Evolutionary conservation across 2,329 filamentous ascomycete genomes (phyloP), one percentile per base, ranked within the genome.

Genomic region (Stemphylium vesicarium): DNA sequence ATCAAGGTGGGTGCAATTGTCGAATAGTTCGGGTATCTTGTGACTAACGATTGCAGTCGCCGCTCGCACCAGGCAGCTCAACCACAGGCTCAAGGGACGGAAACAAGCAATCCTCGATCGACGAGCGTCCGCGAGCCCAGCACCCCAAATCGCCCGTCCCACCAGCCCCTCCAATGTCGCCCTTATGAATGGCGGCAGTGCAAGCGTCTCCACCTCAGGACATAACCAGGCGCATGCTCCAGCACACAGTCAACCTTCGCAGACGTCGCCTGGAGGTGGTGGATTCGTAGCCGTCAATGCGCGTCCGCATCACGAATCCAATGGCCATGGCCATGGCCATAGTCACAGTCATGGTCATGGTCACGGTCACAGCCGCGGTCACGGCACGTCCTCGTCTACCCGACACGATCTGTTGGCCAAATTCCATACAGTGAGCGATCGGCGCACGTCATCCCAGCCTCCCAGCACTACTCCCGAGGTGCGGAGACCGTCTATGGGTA

Each of bases 61-160:
- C 59, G 87, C 86, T 41, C 81, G 87, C 61, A 88, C 91, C 11
- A 84, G 91, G 35, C 90, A 94, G 72, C 83, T 96, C 15, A 93
- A 92, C 63, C 92, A 95, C 69, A 85, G 89, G 38, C 78, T 96
- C 44, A 90, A 89, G 69, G 88, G 88, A 43, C 86, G 90, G 45
- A 88, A 87, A 66, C 85, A 85, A 49, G 89, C 88, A n/a, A 91
- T 93, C 59, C 79, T 88, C 42, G 84, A 85, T 50, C 82, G 89
- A 32, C 82, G 88, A 52, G 81, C 82, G 16, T 78, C 75, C 9
- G 80, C 85, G 53, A 78, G 74, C 52, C 75, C 75, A 24, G 67
- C 63, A 12, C 64, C 71, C 22, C 66, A 69, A 8, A 56, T 71
- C 12, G 43, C 55, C 13, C 75, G 76, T 15, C 69, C 74, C 1